Base-by-base conservation (phyloP, 1,284 basidiomycete genomes). In the Boletus subluridellus region DNA sequence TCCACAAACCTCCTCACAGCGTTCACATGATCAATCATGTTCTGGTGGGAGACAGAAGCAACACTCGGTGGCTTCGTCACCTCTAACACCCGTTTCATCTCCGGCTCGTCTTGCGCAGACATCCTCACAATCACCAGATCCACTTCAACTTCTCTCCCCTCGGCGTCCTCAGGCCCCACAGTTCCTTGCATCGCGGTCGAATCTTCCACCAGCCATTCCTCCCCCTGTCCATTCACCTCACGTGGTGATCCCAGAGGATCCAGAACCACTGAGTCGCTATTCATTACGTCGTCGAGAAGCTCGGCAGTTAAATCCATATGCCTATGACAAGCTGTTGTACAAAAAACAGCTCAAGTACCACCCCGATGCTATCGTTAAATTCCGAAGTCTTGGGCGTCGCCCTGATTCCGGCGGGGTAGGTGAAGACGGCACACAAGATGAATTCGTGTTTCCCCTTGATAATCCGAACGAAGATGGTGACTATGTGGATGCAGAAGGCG, bases 281-380 rank as follows among this genome's bases (percentile, higher is more conserved):
- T 72, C 80, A 2, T 69, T 86, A 49, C 82, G 85, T 35, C 67
- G 65, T 51, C 79, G 85, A 42, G 71, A 78, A 46, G 69, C 77
- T 38, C 74, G 78, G 47, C 85, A 87, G 63, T 59, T 82, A 28
- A 78, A 78, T 39, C 85, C 85, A 5, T 87, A 83, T 60, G 75
- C 75, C 6, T 76, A 77, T 35, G 85, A 87, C 54, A 73, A 78
- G 49, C 53, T 74, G 15, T 47, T 72, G 47, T 87, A 87, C 66
- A 77, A 79, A 52, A 67, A 69, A 15, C 74, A 78, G 38, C 66
- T 87, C 54, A 74, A 73, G 38, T 60, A 68, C 5, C 78, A 78
- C 59, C 85, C 84, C 7, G 85, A 87, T 30, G 85, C 85, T 4
- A 81, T 87, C 44, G 76, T 87, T 44, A 82, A 79, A 53, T 63